Percentiles rank a stretch among this genome's conserved stretches.
These are phyloP conservation scores for Psilocybe sp. DNA, from an alignment of 768 basidiomycete species.

Conservation along the genomic window DNA sequence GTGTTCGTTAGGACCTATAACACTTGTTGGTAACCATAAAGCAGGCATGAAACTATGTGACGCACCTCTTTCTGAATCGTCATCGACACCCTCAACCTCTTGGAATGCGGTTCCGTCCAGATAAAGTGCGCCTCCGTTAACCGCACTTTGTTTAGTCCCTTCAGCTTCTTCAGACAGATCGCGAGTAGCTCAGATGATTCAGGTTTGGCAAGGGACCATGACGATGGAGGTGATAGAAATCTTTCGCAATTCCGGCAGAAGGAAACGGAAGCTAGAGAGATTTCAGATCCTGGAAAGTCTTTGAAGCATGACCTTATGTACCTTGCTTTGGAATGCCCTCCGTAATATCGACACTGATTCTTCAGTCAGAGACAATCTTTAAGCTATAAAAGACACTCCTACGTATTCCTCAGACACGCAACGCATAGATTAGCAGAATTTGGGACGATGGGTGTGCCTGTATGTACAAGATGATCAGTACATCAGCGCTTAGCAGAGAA, in stretches of 20 bases:
- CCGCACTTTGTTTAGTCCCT: slow-evolving; percentile 90
- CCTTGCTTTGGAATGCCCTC: slow-evolving; percentile 97
- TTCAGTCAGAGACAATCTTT: not conserved
- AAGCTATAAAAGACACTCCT: slow-evolving; percentile 20
- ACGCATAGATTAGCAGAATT: slow-evolving; percentile 94
- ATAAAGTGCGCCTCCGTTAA: slow-evolving; percentile 98
- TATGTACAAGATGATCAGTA: not conserved
- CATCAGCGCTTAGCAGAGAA: not conserved
- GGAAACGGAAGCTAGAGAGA: slow-evolving; percentile 68
- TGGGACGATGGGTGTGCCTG: slow-evolving; percentile 83
- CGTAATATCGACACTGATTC: slow-evolving; percentile 85
- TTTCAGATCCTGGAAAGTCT: not conserved
- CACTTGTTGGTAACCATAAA: not conserved
- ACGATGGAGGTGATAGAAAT: slow-evolving; percentile 84
- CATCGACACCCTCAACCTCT: slow-evolving; percentile 86
- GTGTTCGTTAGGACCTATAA: slow-evolving; percentile 83
- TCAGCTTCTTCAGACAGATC: slow-evolving; percentile 92
- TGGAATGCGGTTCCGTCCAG: slow-evolving; percentile 99
- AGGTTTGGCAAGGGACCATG: slow-evolving; percentile 83
- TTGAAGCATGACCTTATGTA: slow-evolving; percentile 23
- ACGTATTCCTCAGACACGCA: slow-evolving; percentile 85
- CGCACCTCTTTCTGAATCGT: slow-evolving; percentile 96
- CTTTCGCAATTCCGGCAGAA: slow-evolving; percentile 97
- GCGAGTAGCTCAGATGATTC: slow-evolving; percentile 94
- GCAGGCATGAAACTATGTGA: not conserved